Percentiles rank a stretch among this genome's conserved stretches.
Evolutionary conservation across 2,329 filamentous ascomycete species (phyloP).

Genomic region (Botrytis fragariae): DNA sequence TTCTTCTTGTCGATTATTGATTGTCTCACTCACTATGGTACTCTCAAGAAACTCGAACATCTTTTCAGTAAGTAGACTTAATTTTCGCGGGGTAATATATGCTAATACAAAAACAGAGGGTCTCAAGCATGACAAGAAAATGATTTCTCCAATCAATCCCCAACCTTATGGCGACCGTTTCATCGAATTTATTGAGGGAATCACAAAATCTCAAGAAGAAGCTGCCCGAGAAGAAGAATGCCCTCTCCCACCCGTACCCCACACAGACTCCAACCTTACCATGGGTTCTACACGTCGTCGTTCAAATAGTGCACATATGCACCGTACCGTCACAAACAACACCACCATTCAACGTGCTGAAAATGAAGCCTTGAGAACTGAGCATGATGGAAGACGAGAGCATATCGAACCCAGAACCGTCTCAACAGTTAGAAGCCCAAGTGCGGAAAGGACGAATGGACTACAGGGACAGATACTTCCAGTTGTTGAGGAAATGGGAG

Average conservation of each 20-base stretch:
- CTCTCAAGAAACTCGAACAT: slow-evolving; percentile 91
- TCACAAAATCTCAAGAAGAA: slow-evolving; percentile 88
- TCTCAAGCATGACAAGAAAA: slow-evolving; percentile 73
- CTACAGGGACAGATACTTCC: slow-evolving; percentile 64
- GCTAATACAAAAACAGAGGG: slow-evolving; percentile 54
- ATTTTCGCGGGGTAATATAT: background rate
- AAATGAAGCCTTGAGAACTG: slow-evolving; percentile 32
- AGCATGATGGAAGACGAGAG: slow-evolving; percentile 39
- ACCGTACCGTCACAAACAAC: slow-evolving; percentile 29
- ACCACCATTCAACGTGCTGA: slow-evolving; percentile 32
- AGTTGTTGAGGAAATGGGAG: slow-evolving; percentile 86
- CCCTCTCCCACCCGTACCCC: slow-evolving; percentile 25
- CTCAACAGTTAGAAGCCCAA: slow-evolving; percentile 54
- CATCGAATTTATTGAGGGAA: slow-evolving; percentile 82
- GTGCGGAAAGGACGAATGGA: slow-evolving; percentile 53
- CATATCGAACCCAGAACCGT: slow-evolving; percentile 46
- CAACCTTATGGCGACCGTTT: slow-evolving; percentile 92
- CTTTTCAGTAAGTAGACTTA: slow-evolving; percentile 64
- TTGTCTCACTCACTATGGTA: slow-evolving; percentile 92
- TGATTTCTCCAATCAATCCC: slow-evolving; percentile 91
- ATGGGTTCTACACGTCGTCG: slow-evolving; percentile 28
- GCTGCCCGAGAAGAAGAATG: slow-evolving; percentile 59
- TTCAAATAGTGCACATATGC: slow-evolving; percentile 30
- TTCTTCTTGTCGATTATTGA: slow-evolving; percentile 99
- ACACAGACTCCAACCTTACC: slow-evolving; percentile 33